Conservation (phyloP, 208 protist species). For the Leishmania tropica region DNA sequence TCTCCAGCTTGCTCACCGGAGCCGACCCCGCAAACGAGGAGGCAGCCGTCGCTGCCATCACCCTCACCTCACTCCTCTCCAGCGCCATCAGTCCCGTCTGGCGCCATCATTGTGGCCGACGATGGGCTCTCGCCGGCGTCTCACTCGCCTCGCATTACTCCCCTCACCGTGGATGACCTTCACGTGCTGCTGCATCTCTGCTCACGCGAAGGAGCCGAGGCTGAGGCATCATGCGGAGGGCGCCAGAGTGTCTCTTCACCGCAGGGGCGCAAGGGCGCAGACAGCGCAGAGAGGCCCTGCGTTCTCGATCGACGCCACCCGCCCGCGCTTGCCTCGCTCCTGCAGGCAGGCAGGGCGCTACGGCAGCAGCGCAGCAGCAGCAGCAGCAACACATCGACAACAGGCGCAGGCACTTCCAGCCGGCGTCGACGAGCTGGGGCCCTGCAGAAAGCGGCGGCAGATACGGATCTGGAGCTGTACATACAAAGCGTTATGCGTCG, state of each 20-base stretch:
- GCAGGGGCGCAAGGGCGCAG: neutral
- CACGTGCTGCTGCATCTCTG: slow-evolving; percentile 32
- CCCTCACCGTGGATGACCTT: slow-evolving; percentile 27
- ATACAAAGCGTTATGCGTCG: slow-evolving; percentile 5
- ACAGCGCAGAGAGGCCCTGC: neutral
- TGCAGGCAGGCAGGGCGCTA: neutral
- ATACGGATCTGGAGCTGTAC: slow-evolving; percentile 1
- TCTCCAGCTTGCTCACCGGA: neutral
- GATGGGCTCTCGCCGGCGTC: neutral
- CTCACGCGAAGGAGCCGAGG: neutral
- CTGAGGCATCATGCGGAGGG: neutral
- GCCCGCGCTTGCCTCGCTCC: slow-evolving; percentile 6
- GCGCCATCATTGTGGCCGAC: neutral
- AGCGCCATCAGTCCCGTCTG: neutral
- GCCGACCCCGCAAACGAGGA: neutral
- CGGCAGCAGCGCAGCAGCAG: neutral
- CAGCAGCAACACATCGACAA: neutral
- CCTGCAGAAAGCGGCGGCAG: neutral
- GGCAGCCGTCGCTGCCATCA: neutral
- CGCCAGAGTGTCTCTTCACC: neutral
- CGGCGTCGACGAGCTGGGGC: neutral
- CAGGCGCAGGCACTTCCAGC: neutral
- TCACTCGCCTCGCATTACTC: neutral
- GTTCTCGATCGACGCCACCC: neutral
- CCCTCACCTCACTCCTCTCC: neutral